A percentile compares a stretch with the other conserved stretches of the same genome.
Conservation (phyloP, 2,329 filamentous ascomycete genomes). For the Colletotrichum brevisporum region DNA sequence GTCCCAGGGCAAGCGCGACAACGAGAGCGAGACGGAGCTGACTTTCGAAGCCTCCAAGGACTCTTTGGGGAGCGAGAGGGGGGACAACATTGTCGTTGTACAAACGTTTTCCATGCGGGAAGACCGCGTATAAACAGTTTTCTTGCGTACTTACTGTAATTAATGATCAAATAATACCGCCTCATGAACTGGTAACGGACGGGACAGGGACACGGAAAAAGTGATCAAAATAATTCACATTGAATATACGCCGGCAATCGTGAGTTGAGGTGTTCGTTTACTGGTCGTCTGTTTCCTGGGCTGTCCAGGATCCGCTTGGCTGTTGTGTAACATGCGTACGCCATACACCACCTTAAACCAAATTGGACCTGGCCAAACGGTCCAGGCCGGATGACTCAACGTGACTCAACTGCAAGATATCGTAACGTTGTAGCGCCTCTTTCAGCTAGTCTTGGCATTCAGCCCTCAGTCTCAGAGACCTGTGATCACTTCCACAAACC, state of each 20-base stretch:
- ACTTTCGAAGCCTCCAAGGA: conserved; percentile 37
- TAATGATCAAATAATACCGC: background rate
- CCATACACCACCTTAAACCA: no score
- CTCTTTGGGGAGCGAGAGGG: conserved; percentile 18
- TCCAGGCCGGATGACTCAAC: background rate
- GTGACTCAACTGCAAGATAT: conserved; percentile 3
- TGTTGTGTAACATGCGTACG: background rate
- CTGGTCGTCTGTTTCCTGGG: no score
- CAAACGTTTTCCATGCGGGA: conserved; percentile 34
- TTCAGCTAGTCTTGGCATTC: background rate
- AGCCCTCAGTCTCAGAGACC: background rate
- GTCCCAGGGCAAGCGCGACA: conserved; percentile 33
- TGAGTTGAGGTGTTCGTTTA: background rate
- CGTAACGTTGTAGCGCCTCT: background rate
- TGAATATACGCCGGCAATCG: background rate
- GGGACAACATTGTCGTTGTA: conserved; percentile 34
- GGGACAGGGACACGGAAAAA: no score
- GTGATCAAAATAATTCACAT: no score
- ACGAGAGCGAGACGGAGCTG: conserved; percentile 40
- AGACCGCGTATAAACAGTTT: conserved; percentile 2
- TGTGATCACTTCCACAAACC: no score
- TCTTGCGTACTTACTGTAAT: background rate
- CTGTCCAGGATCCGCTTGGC: background rate
- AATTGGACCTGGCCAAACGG: no score
- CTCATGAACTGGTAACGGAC: background rate